Percentiles rank a stretch among this genome's conserved stretches.
These are phyloP conservation scores for Metschnikowia kunwiensis DNA, from an alignment of 805 yeast species.

Conservation along the genomic window DNA sequence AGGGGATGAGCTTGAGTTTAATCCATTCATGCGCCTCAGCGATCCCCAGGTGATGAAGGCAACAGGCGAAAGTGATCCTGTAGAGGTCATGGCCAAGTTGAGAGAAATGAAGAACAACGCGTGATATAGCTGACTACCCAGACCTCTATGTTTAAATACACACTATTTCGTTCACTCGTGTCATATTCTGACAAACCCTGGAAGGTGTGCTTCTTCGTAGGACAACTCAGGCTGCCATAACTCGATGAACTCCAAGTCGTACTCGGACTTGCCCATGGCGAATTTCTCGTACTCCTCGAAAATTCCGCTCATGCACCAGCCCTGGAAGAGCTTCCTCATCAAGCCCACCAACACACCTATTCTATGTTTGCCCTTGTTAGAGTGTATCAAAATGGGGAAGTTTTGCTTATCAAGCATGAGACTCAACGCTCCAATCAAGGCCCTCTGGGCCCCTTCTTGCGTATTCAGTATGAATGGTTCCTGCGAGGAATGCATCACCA, in stretches of 20 bases:
- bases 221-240: slow-evolving; percentile 63
- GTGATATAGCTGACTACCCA: too few species aligned
- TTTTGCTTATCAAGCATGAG: slow-evolving; percentile 61
- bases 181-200: slow-evolving; percentile 56
- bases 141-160: background rate
- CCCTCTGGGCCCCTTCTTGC: slow-evolving; percentile 35
- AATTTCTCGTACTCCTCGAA: slow-evolving; percentile 92
- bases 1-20: slow-evolving; percentile 73
- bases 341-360: slow-evolving; percentile 93
- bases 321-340: slow-evolving; percentile 79
- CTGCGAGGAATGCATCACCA: slow-evolving; percentile 68
- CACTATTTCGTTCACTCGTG: background rate
- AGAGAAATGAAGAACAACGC: slow-evolving; percentile 71
- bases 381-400: slow-evolving; percentile 85
- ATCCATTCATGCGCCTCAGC: slow-evolving; percentile 82
- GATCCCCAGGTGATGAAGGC: slow-evolving; percentile 62
- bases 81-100: slow-evolving; percentile 65
- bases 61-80: slow-evolving; percentile 49
- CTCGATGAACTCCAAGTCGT: slow-evolving; percentile 87
- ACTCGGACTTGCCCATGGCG: slow-evolving; percentile 91
- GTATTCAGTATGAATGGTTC: slow-evolving; percentile 65
- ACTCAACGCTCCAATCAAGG: slow-evolving; percentile 55
- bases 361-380: slow-evolving; percentile 96
- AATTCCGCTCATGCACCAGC: slow-evolving; percentile 90
- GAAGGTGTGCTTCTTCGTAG: slow-evolving; percentile 48